Percentiles rank a stretch among this genome's conserved stretches.
Evolutionary conservation across 2,329 filamentous ascomycete species (phyloP).

Genomic region (Cladophialophora exuberans): DNA sequence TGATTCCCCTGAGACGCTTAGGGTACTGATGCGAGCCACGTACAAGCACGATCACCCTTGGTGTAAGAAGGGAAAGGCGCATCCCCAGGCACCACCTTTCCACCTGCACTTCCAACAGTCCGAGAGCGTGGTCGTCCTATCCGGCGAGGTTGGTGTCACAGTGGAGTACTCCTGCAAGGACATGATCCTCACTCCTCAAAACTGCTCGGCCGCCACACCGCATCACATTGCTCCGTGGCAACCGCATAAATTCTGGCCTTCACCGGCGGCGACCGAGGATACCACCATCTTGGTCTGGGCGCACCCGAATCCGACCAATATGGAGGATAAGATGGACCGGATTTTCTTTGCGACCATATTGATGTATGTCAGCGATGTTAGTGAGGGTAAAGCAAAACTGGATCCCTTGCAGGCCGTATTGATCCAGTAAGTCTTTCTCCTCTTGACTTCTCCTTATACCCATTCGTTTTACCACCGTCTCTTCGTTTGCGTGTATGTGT

Average conservation of each 20-base stretch:
- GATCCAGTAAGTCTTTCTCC: constrained; percentile 18
- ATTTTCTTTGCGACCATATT: constrained; percentile 26
- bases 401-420: constrained; percentile 20
- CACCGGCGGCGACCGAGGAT: constrained; percentile 19
- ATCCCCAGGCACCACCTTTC: constrained; percentile 24
- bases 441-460: neutral
- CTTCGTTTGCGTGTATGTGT: neutral
- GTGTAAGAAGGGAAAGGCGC: constrained; percentile 15
- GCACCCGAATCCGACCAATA: constrained; percentile 16
- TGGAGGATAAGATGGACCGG: constrained; percentile 25
- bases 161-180: constrained; percentile 12
- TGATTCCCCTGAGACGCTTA: neutral
- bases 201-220: neutral
- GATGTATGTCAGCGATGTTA: constrained; percentile 23
- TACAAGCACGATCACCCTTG: constrained; percentile 24
- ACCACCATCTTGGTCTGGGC: constrained; percentile 22
- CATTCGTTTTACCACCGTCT: neutral
- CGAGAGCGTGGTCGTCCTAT: constrained; percentile 22
- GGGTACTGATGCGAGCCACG: constrained; percentile 23
- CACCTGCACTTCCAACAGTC: constrained; percentile 27
- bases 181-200: constrained; percentile 22
- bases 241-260: constrained; percentile 23
- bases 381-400: constrained; percentile 20
- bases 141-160: constrained; percentile 22
- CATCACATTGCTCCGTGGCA: constrained; percentile 13